Conservation (phyloP, 2,329 filamentous ascomycete genomes). For the Penicillium sp. region DNA sequence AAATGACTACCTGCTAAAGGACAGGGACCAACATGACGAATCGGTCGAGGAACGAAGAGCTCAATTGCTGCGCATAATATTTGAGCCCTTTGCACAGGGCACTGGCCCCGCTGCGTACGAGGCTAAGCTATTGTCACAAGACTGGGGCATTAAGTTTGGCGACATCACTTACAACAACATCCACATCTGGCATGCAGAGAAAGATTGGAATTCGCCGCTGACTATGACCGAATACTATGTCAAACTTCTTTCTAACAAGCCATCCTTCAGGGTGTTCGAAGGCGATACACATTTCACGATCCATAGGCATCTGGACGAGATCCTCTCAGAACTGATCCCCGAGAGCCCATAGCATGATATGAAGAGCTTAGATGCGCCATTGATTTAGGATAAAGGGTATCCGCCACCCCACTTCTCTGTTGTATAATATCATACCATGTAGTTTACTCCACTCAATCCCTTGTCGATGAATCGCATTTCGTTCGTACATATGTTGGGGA, state of each 20-base stretch:
- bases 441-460: neutral
- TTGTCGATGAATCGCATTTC: neutral
- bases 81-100: constrained; percentile 29
- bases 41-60: constrained; percentile 12
- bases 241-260: constrained; percentile 32
- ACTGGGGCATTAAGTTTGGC: constrained; percentile 30
- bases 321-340: constrained; percentile 4
- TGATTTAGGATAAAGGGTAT: neutral
- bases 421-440: neutral
- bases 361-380: neutral
- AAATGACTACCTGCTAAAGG: constrained; percentile 22
- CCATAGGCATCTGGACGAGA: constrained; percentile 2
- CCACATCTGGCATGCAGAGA: constrained; percentile 29
- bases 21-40: constrained; percentile 5
- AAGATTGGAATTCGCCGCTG: constrained; percentile 27
- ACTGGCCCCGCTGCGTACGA: constrained; percentile 23
- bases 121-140: constrained; percentile 23
- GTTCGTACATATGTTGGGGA: neutral
- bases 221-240: constrained; percentile 38
- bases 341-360: neutral
- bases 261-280: constrained; percentile 31
- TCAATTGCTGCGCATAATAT: constrained; percentile 10
- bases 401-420: neutral
- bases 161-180: constrained; percentile 24
- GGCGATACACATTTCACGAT: constrained; percentile 22